These are phyloP conservation scores for Nicotiana noctiflora DNA, from an alignment of 257 asterid genomes.

Conservation along the genomic window DNA sequence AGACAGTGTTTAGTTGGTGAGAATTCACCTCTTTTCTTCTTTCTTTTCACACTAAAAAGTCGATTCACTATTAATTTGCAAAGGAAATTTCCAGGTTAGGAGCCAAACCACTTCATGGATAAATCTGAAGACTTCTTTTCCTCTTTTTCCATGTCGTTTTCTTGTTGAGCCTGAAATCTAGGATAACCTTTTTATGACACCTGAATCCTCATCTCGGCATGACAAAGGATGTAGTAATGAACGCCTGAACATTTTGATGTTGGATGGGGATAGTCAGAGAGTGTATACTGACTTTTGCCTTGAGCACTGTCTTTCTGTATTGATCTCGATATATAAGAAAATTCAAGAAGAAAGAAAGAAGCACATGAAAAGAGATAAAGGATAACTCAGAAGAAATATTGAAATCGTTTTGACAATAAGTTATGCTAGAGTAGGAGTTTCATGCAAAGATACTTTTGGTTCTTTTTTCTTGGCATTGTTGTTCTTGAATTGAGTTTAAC, in stretches of 20 bases:
- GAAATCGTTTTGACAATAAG: background rate
- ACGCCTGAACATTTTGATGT: conserved; percentile 31
- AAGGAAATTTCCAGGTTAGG: too few relatives aligned
- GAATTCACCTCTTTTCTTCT: too few relatives aligned
- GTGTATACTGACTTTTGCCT: conserved; percentile 33
- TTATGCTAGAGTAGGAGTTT: background rate
- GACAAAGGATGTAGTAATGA: conserved; percentile 57
- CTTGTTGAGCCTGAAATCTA: conserved; percentile 30
- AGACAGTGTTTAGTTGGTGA: too few relatives aligned
- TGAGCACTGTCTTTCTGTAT: background rate
- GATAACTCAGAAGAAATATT: background rate
- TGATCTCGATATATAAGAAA: background rate
- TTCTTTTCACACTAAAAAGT: too few relatives aligned
- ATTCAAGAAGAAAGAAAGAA: background rate
- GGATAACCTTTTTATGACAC: conserved; percentile 52
- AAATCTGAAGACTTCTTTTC: too few relatives aligned
- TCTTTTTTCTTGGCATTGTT: background rate
- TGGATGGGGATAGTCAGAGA: conserved; percentile 42
- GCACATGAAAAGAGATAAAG: background rate
- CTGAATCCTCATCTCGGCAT: conserved; percentile 60
- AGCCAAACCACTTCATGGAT: too few relatives aligned
- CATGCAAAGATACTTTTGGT: background rate
- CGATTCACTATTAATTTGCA: too few relatives aligned
- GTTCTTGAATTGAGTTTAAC: background rate
- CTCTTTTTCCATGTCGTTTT: too few relatives aligned